Evolutionary conservation across 2,329 filamentous ascomycete species (phyloP).

Genomic region (Colletotrichum melonis): DNA sequence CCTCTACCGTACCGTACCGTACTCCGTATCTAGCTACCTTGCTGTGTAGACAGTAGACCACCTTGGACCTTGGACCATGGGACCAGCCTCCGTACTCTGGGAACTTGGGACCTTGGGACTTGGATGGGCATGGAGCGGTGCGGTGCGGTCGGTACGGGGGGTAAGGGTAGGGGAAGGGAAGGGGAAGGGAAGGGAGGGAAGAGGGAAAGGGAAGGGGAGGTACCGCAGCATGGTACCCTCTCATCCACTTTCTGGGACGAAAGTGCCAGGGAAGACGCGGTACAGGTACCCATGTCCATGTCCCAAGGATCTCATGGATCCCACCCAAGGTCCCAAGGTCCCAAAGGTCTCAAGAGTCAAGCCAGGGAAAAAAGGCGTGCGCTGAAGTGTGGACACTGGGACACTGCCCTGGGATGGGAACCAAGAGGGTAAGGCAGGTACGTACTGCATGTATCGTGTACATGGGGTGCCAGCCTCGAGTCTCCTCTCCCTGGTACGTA

Average conservation of each 20-base stretch:
- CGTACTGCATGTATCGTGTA: not conserved
- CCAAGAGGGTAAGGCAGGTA: not conserved
- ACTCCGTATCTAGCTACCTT: not conserved
- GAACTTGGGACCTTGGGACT: conserved; percentile 9
- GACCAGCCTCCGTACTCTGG: conserved; percentile 7
- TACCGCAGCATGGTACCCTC: not conserved
- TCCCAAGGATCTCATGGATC: not conserved
- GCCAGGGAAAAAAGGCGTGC: not conserved
- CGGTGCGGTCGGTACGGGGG: conserved; percentile 31
- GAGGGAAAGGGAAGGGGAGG: not conserved
- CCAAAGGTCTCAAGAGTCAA: not conserved
- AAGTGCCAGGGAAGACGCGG: conserved; percentile 9
- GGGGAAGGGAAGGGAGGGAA: not conserved
- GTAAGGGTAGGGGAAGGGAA: conserved; percentile 2
- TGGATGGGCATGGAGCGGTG: conserved; percentile 21
- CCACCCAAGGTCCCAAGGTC: not conserved
- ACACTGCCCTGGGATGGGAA: too few species aligned
- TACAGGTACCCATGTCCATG: not conserved
- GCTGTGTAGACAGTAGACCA: not conserved
- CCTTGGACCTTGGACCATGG: not conserved
- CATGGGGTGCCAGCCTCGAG: not conserved
- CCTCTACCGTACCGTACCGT: conserved; percentile 1
- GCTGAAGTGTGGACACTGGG: not conserved
- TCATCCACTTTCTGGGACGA: not conserved
- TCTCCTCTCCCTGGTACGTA: not conserved